A percentile compares a stretch with the other conserved stretches of the same genome.
Evolutionary conservation across 495 filamentous ascomycete genomes (phyloP).

Genomic region (Aspergillus conjunctus): DNA sequence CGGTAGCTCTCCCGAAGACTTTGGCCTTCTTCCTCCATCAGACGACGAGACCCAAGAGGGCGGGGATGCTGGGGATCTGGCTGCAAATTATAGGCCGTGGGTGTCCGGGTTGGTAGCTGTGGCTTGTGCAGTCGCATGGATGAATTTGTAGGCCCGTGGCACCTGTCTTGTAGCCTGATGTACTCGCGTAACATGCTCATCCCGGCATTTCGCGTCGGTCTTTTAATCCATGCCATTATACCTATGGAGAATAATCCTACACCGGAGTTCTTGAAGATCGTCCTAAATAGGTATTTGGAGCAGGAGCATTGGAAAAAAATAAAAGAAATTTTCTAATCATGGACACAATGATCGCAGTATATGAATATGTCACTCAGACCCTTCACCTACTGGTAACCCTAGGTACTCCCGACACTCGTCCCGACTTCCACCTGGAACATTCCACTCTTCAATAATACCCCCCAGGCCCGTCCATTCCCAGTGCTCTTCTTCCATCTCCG

Average conservation of each 20-base stretch:
- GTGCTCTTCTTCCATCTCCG: background rate
- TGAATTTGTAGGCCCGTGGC: background rate
- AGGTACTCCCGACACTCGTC: conserved; percentile 2
- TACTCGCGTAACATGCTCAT: too few species aligned
- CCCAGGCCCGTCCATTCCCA: background rate
- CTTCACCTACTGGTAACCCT: background rate
- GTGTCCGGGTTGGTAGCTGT: background rate
- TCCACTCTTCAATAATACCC: background rate
- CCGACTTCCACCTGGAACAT: background rate
- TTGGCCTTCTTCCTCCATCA: background rate
- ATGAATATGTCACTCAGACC: too few species aligned
- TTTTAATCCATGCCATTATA: too few species aligned
- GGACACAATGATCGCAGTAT: too few species aligned
- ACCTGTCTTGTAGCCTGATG: too few species aligned
- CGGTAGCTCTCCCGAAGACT: background rate
- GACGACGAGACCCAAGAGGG: background rate
- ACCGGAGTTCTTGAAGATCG: too few species aligned
- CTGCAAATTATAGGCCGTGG: background rate
- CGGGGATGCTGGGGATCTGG: background rate
- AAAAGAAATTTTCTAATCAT: too few species aligned
- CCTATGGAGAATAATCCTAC: too few species aligned
- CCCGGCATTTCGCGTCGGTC: too few species aligned
- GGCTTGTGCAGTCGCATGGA: background rate
- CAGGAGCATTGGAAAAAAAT: too few species aligned
- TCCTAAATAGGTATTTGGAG: too few species aligned